These are phyloP conservation scores for Fragaria iinumae DNA, from an alignment of 306 rosid genomes.

Conservation along the genomic window DNA sequence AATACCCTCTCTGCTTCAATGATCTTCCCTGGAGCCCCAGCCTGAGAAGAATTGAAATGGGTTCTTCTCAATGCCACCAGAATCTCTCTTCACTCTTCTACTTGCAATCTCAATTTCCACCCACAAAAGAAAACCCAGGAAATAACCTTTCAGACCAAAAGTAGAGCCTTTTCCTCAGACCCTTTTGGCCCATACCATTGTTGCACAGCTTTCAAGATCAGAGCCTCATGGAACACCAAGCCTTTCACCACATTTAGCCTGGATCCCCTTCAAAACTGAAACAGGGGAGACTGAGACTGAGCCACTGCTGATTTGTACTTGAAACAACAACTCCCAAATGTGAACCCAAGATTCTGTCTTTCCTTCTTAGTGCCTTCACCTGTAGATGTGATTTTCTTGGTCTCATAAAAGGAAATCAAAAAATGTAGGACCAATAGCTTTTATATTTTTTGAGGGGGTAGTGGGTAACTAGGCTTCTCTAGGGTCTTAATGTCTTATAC, in stretches of 20 bases:
- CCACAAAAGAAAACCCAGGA: not conserved
- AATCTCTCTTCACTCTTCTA: not conserved
- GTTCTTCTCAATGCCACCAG: constrained; percentile 13
- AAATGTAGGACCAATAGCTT: not conserved
- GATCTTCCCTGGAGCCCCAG: not conserved
- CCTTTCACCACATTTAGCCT: constrained; percentile 1
- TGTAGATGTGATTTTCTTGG: constrained; percentile 11
- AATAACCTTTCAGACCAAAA: constrained; percentile 1
- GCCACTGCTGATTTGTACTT: not conserved
- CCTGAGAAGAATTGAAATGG: not conserved
- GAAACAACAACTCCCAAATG: not conserved
- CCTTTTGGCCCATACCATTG: not conserved
- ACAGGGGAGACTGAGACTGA: not conserved
- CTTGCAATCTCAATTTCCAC: constrained; percentile 13
- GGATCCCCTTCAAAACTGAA: constrained; percentile 15
- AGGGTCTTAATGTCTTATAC: not conserved
- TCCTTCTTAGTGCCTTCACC: not conserved
- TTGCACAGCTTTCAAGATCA: constrained; percentile 2
- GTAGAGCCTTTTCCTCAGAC: constrained; percentile 1
- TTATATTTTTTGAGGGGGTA: not conserved
- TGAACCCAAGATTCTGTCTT: constrained; percentile 1
- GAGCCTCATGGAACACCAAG: not conserved
- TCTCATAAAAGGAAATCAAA: not conserved
- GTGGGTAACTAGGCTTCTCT: not conserved
- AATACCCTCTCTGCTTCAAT: not conserved